Evolutionary conservation across 2,329 filamentous ascomycete species (phyloP).

Genomic region (Dactylellina parvicollis): DNA sequence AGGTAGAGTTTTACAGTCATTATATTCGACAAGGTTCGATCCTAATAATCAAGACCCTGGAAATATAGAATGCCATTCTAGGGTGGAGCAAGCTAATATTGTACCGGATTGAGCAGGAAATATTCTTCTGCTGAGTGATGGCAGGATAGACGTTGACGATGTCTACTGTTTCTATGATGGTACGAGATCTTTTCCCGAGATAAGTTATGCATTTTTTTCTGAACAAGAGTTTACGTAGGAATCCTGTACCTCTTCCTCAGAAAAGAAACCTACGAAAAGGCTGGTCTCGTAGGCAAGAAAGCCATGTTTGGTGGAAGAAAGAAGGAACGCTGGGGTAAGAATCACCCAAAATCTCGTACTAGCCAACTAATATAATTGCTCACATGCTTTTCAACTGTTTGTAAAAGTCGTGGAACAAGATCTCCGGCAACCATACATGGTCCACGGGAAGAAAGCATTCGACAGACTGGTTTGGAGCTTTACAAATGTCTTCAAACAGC

Average conservation of each 20-base stretch:
- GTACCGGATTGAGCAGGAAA: conserved; percentile 68
- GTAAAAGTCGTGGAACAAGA: conserved; percentile 79
- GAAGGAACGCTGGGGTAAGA: conserved; percentile 76
- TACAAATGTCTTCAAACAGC: conserved; percentile 76
- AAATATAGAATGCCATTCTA: background rate
- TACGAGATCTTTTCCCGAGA: conserved; percentile 58
- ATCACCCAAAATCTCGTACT: background rate
- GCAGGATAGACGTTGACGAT: conserved; percentile 74
- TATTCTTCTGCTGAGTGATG: conserved; percentile 84
- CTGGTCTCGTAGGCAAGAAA: conserved; percentile 79
- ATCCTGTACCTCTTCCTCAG: conserved; percentile 79
- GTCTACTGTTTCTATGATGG: conserved; percentile 77
- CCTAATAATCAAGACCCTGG: background rate
- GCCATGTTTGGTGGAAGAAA: conserved; percentile 66
- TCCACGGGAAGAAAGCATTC: conserved; percentile 84
- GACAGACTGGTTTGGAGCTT: conserved; percentile 80
- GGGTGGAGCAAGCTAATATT: conserved; percentile 13
- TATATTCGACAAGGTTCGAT: conserved; percentile 80
- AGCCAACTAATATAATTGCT: conserved; percentile 44
- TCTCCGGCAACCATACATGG: conserved; percentile 77
- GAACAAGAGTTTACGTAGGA: conserved; percentile 64
- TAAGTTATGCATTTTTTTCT: background rate
- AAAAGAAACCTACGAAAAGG: conserved; percentile 81
- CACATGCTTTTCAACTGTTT: too few species aligned
- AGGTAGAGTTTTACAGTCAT: conserved; percentile 79